These are phyloP conservation scores for Cystobasidium slooffiae DNA, from an alignment of 1,284 basidiomycete genomes.

Conservation along the genomic window DNA sequence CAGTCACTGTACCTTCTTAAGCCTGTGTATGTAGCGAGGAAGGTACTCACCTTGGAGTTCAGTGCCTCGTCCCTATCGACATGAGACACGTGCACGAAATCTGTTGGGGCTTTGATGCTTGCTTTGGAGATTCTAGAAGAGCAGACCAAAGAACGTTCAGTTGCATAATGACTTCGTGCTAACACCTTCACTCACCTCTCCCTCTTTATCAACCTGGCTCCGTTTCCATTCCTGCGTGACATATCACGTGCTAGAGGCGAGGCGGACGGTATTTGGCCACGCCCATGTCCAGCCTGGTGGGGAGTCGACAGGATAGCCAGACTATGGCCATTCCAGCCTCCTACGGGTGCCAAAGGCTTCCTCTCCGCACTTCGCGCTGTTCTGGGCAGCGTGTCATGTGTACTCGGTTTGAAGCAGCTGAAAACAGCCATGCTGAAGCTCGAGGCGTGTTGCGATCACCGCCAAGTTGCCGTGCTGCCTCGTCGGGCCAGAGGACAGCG, in stretches of 20 bases:
- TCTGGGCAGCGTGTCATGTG: slow-evolving; percentile 16
- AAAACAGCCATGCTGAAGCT: slow-evolving; percentile 27
- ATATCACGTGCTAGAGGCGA: slow-evolving; percentile 19
- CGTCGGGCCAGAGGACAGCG: no score
- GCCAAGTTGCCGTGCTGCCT: no score
- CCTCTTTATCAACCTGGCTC: slow-evolving; percentile 36
- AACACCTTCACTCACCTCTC: background rate
- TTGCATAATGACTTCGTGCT: no score
- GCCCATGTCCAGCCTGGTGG: background rate
- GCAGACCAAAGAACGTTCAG: background rate
- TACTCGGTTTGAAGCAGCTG: slow-evolving; percentile 17
- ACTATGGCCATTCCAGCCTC: background rate
- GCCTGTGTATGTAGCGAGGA: background rate
- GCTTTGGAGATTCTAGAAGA: slow-evolving; percentile 13
- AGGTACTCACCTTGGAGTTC: background rate
- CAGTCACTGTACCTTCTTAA: background rate
- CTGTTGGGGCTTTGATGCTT: slow-evolving; percentile 8
- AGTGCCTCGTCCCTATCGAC: slow-evolving; percentile 29
- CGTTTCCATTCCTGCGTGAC: slow-evolving; percentile 21
- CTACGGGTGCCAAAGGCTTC: background rate
- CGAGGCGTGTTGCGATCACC: no score
- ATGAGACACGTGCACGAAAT: slow-evolving; percentile 29
- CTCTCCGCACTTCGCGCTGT: background rate
- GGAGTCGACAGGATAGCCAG: background rate
- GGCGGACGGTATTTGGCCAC: background rate